A percentile compares a stretch with the other conserved stretches of the same genome.
Conservation (phyloP, 2,329 filamentous ascomycete genomes). For the Aspergillus sergii region DNA sequence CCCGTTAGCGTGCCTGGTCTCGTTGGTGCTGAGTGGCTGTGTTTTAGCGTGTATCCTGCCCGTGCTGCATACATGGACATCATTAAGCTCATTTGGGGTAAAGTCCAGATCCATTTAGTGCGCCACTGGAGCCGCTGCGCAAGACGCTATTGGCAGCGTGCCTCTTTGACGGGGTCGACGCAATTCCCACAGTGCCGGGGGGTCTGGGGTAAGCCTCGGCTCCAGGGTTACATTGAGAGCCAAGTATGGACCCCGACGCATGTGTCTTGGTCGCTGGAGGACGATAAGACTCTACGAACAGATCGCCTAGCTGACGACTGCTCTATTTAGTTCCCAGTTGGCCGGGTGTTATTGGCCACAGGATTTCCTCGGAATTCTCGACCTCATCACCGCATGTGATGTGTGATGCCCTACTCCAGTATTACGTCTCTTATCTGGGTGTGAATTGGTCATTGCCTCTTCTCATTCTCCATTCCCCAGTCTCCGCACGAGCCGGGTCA, state of each 20-base stretch:
- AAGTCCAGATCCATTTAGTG: slow-evolving; percentile 3
- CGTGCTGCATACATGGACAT: not conserved
- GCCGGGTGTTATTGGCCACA: not conserved
- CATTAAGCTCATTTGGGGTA: not conserved
- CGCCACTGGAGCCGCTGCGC: not conserved
- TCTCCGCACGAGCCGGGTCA: not conserved
- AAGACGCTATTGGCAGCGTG: not conserved
- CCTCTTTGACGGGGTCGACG: not conserved
- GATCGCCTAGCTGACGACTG: not conserved
- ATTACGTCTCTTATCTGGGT: not conserved
- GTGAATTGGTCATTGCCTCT: not conserved
- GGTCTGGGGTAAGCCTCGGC: slow-evolving; percentile 3
- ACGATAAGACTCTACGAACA: not conserved
- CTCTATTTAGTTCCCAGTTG: not conserved
- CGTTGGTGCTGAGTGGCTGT: slow-evolving; percentile 1
- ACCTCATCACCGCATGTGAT: not conserved
- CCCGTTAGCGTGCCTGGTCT: not conserved
- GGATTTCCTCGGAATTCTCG: not conserved
- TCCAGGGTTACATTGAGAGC: not conserved
- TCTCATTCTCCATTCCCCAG: not conserved
- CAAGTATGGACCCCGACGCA: not conserved
- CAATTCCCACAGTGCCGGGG: not conserved
- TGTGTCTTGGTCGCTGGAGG: not conserved
- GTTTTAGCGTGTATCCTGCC: not conserved
- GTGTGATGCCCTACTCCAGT: not conserved